Conservation (phyloP, 768 basidiomycete species). For the Gymnopilus dilepis region DNA sequence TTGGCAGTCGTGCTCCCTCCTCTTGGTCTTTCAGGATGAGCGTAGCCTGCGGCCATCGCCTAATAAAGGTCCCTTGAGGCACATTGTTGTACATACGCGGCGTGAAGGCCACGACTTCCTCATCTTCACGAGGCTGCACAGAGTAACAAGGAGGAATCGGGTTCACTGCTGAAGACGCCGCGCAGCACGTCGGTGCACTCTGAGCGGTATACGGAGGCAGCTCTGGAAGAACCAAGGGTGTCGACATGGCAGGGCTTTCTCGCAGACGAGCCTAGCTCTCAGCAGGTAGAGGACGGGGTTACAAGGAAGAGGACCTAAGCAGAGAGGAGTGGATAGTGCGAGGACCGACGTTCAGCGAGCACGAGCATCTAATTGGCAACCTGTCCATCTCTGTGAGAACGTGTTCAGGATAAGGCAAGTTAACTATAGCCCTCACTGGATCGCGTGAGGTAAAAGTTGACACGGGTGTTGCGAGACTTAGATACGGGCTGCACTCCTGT, state of each 20-base stretch:
- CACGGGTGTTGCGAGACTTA: not conserved
- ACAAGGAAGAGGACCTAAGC: not conserved
- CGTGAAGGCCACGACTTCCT: constrained; percentile 43
- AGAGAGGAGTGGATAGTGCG: not conserved
- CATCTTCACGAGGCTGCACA: constrained; percentile 35
- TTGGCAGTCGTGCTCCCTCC: constrained; percentile 32
- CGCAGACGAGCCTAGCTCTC: not conserved
- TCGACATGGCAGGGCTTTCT: not conserved
- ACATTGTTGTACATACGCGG: constrained; percentile 34
- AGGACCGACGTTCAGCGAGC: not conserved
- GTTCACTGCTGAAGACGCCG: not conserved
- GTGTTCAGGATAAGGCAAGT: not conserved
- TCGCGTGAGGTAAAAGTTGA: constrained; percentile 3
- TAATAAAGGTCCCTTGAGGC: constrained; percentile 33
- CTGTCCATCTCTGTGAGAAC: constrained; percentile 4
- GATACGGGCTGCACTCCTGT: not conserved
- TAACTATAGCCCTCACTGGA: constrained; percentile 2
- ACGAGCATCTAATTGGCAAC: not conserved
- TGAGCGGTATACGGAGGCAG: constrained; percentile 13
- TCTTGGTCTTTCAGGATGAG: constrained; percentile 45
- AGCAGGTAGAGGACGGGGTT: not conserved
- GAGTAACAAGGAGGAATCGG: constrained; percentile 37
- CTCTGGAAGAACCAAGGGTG: not conserved
- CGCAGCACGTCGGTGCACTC: not conserved
- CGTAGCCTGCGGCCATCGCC: constrained; percentile 39